Evolutionary conservation across 1,139 yeast species (phyloP), one percentile per base, ranked within the genome.

Genomic region (Suhomyces yuchorum): DNA sequence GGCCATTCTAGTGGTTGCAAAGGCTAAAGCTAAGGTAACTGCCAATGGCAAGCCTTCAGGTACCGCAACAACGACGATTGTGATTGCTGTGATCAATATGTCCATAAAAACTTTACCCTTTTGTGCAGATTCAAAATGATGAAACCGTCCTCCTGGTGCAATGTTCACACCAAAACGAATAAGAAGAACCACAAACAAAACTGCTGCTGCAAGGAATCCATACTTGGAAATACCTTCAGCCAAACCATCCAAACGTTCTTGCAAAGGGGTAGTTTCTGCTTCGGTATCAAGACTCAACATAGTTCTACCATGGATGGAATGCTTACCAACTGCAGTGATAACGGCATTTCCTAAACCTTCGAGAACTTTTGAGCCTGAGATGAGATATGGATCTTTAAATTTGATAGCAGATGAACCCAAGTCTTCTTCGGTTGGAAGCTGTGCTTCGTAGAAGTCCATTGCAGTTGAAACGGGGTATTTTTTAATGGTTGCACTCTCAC

Each of bases 21-120:
- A 93, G 0, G 99, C 99, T 58, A 93, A 77, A 0, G 99, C 97
- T 44, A 93, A 76, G 0, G 99, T 93, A 20, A 93, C 99, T 0
- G 99, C 99, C 49, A 93, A 75, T 0, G 99, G 99, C 52, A 93
- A 78, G 49, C 99, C 99, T 71, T 95, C 99, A 2, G 99, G 99
- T 15, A 93, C 96, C 0, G 99, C 99, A 45, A 93, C 99, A 17
- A 93, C 99, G 37, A 93, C 84, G 58, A 93, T 82, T 0, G 99
- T 91, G 52, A 93, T 87, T 1, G 98, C 86, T 32, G 96, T 89
- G 60, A 93, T 95, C 56, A 95, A 76, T 51, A 93, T 88, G 60
- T 88, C 86, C 71, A 93, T 76, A 60, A 92, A 91, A 56, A 78
- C 79, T 52, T 88, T 84, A 56, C 97, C 97, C 71, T 91, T 92